Evolutionary conservation across 192 early-diverging fungal species (phyloP).

Genomic region (Coemansia sp.): DNA sequence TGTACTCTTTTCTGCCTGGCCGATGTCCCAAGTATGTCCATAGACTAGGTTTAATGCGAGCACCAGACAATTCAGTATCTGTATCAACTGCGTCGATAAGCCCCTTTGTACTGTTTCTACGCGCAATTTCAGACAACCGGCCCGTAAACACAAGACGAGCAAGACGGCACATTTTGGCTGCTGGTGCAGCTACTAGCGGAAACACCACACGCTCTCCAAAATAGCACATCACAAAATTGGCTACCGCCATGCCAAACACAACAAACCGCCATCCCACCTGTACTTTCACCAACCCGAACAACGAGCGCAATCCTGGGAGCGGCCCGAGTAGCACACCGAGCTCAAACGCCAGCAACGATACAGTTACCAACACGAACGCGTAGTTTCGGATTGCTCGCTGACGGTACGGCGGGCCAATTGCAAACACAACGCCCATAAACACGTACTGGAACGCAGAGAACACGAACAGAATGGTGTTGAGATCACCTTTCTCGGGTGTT

Average conservation of each 20-base stretch:
- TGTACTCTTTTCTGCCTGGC: slow-evolving; percentile 37
- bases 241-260: slow-evolving; percentile 36
- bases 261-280: slow-evolving; percentile 35
- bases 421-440: slow-evolving; percentile 84
- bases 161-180: slow-evolving; percentile 19
- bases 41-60: background rate
- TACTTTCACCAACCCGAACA: slow-evolving; percentile 26
- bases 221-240: slow-evolving; percentile 40
- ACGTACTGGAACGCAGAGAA: slow-evolving; percentile 92
- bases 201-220: slow-evolving; percentile 40
- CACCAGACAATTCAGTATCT: background rate
- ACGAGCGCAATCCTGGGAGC: slow-evolving; percentile 25
- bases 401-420: slow-evolving; percentile 92
- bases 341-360: slow-evolving; percentile 28
- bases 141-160: background rate
- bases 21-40: slow-evolving; percentile 35
- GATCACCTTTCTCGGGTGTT: slow-evolving; percentile 62
- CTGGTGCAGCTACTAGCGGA: slow-evolving; percentile 26
- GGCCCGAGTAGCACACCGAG: slow-evolving; percentile 44
- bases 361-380: slow-evolving; percentile 23
- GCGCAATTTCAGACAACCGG: background rate
- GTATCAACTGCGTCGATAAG: background rate
- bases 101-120: background rate
- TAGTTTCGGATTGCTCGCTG: slow-evolving; percentile 75
- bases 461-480: slow-evolving; percentile 85